phyloP scores from a whole-genome alignment of 352 stramenopile genomes.

The Hyaloperonospora brassicae region DNA sequence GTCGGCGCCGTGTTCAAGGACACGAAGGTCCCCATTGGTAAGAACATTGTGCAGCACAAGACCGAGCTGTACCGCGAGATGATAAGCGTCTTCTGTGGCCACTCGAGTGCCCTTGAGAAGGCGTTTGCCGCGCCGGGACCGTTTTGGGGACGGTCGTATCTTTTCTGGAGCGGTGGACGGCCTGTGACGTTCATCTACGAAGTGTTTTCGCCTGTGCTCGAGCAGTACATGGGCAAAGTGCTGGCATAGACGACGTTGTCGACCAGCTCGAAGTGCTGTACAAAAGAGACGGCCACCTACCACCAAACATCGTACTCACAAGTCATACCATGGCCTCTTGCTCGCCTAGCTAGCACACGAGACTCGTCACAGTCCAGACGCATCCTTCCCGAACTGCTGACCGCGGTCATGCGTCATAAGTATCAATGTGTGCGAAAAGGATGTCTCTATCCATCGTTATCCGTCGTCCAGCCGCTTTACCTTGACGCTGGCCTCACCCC shows the following conservation, averaged over 20 bases:
- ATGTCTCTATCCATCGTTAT: too few species aligned
- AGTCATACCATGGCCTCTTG: background rate
- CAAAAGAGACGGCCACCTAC: slow-evolving; percentile 12
- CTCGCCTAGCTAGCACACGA: too few species aligned
- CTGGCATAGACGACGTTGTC: slow-evolving; percentile 19
- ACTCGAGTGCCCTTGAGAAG: slow-evolving; percentile 41
- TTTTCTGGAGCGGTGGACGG: slow-evolving; percentile 76
- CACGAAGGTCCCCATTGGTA: slow-evolving; percentile 73
- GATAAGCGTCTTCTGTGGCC: slow-evolving; percentile 68
- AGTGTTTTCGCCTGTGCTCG: slow-evolving; percentile 72
- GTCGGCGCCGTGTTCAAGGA: slow-evolving; percentile 73
- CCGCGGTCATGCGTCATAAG: too few species aligned
- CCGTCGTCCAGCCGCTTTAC: too few species aligned
- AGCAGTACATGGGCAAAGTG: slow-evolving; percentile 74
- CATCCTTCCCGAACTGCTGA: too few species aligned
- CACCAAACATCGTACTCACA: slow-evolving; percentile 12
- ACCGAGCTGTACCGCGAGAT: slow-evolving; percentile 84
- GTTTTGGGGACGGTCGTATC: slow-evolving; percentile 80
- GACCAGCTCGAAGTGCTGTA: background rate
- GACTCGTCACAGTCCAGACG: too few species aligned
- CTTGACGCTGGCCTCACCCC: background rate
- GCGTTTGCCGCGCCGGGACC: slow-evolving; percentile 58
- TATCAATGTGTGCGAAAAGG: too few species aligned
- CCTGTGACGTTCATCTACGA: slow-evolving; percentile 86
- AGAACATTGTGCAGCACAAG: slow-evolving; percentile 75